These are phyloP conservation scores for Podaxis sp. DNA, from an alignment of 768 basidiomycete species.

Conservation along the genomic window DNA sequence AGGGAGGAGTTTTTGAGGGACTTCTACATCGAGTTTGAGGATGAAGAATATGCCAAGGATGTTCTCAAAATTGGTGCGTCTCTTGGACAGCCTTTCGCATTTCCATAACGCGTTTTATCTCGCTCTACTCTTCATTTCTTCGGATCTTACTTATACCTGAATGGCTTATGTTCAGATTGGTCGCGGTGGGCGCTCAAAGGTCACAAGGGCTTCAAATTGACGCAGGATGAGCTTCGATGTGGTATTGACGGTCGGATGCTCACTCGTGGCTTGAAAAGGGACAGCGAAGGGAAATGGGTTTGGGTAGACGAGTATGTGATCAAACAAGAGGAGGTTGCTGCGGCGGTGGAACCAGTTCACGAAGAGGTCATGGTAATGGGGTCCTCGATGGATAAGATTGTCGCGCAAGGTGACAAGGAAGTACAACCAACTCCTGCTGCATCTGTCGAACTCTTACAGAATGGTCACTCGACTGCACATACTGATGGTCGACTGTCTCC, in stretches of 20 bases:
- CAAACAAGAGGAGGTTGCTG: conserved; percentile 10
- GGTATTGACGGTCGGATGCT: conserved; percentile 32
- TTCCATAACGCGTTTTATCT: not conserved
- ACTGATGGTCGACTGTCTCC: not conserved
- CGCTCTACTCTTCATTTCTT: not conserved
- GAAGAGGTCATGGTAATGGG: not conserved
- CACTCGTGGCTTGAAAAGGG: conserved; percentile 26
- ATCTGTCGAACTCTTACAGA: not conserved
- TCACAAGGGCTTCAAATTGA: conserved; percentile 39
- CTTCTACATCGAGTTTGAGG: conserved; percentile 40
- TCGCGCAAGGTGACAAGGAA: not conserved
- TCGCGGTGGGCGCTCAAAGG: conserved; percentile 34
- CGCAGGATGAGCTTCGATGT: conserved; percentile 31
- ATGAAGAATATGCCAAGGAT: conserved; percentile 39
- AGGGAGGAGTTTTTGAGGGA: conserved; percentile 34
- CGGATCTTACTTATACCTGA: not conserved
- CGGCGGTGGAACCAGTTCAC: not conserved
- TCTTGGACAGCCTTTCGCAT: not conserved
- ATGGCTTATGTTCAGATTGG: conserved; percentile 31
- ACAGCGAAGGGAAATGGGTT: conserved; percentile 19
- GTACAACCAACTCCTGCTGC: too few species aligned
- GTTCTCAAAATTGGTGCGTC: conserved; percentile 36
- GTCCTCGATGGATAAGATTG: not conserved
- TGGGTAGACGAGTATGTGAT: conserved; percentile 16
- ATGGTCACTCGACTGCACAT: not conserved